phyloP scores from a whole-genome alignment of 805 yeast genomes.

The Starmerella potacharoeniae region DNA sequence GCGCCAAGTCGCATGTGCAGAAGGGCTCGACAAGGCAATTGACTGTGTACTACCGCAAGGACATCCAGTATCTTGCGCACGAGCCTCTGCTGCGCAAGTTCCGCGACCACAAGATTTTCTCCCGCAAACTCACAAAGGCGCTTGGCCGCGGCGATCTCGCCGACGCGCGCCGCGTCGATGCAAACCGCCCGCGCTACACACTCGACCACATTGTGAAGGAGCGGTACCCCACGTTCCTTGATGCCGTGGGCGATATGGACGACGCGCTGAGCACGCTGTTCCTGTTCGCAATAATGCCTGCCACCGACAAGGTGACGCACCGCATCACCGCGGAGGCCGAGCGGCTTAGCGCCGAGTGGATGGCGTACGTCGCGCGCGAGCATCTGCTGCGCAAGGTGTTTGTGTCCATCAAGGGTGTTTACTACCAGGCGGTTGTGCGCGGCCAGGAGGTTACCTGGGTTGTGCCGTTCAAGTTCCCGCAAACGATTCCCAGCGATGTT shows the following conservation, averaged over 20 bases:
- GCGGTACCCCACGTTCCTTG: slow-evolving; percentile 86
- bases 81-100: slow-evolving; percentile 86
- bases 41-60: slow-evolving; percentile 87
- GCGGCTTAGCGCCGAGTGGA: slow-evolving; percentile 83
- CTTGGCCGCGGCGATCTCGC: slow-evolving; percentile 84
- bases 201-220: slow-evolving; percentile 87
- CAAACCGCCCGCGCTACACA: slow-evolving; percentile 69
- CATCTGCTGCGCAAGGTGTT: slow-evolving; percentile 75
- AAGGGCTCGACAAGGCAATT: slow-evolving; percentile 96
- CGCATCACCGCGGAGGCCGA: slow-evolving; percentile 82
- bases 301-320: slow-evolving; percentile 70
- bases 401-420: slow-evolving; percentile 94
- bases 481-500: slow-evolving; percentile 83
- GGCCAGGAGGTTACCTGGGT: slow-evolving; percentile 96
- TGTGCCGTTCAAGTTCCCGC: slow-evolving; percentile 94
- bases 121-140: slow-evolving; percentile 79
- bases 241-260: slow-evolving; percentile 84
- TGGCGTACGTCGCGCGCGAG: slow-evolving; percentile 82
- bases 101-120: slow-evolving; percentile 90
- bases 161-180: slow-evolving; percentile 77
- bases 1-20: slow-evolving; percentile 91
- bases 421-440: slow-evolving; percentile 76
- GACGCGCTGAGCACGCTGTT: slow-evolving; percentile 94
- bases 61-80: slow-evolving; percentile 86
- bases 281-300: slow-evolving; percentile 88